Evolutionary conservation across 2,329 filamentous ascomycete species (phyloP), one percentile per base, ranked within the genome.

Genomic region (Botrytis galanthina): DNA sequence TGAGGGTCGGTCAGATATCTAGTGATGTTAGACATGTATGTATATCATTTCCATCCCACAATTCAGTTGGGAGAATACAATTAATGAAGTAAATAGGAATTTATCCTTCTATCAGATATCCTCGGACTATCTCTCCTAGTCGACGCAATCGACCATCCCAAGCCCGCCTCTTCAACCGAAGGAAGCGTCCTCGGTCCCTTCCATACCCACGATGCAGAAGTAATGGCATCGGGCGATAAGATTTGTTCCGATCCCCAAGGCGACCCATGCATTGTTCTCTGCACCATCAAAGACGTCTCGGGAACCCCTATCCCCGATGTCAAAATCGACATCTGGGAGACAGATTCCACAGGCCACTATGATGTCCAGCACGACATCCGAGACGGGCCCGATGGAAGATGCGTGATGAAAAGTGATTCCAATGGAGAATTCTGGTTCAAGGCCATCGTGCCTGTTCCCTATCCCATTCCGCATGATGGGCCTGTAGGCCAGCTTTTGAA

Each of bases 241-340:
- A 93, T 95, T 83, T 89, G 90, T 2, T 88, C 89, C 73, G 92
- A 94, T 78, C 87, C 90, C 0, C 84, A 88, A 46, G 93, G 93
- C 69, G 87, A 91, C 77, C 88, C 91, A 0, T 87, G 93, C 76
- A 86, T 95, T 22, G 91, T 92, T 7, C 80, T 94, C n/a, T 94
- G 93, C 84, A 91, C 86, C 0, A 84, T 95, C 73, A 89, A 87
- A 75, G 91, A 94, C 80, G 88, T 87, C 2, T 46, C 26, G 4
- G 92, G 92, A 0, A 85, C 84, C 1, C 90, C 93, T 0, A 84
- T 96, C 44, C 75, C 83, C 1, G 89, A 85, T 64, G 92, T 91
- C 44, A 93, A 90, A 80, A 87, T 95, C 75, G 93, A 96, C 81
- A 91, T 96, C 76, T 96, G 93, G 93, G 93, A 95, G 83, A 94